Percentiles rank a stretch among this genome's conserved stretches.
phyloP scores from a whole-genome alignment of 2,329 filamentous ascomycete genomes.

The Trichophyton mentagrophytes region DNA sequence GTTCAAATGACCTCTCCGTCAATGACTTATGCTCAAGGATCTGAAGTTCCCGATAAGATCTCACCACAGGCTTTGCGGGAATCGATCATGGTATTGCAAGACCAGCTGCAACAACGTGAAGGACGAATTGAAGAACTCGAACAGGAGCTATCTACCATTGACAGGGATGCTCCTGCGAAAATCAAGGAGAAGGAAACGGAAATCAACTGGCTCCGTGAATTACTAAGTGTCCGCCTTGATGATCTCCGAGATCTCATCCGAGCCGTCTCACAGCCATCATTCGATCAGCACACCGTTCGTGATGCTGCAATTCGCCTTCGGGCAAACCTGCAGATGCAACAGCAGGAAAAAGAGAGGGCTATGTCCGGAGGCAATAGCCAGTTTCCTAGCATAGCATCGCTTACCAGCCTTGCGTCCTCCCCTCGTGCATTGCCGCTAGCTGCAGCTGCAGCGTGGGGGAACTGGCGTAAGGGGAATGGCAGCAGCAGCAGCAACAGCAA shows the following conservation, averaged over 20 bases:
- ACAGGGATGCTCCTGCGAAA: conserved; percentile 66
- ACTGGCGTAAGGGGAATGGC: conserved; percentile 64
- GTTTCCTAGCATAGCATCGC: conserved; percentile 63
- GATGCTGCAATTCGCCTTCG: conserved; percentile 87
- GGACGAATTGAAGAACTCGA: conserved; percentile 79
- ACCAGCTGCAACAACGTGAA: conserved; percentile 91
- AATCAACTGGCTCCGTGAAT: conserved; percentile 86
- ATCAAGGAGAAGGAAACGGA: conserved; percentile 87
- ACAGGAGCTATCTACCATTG: conserved; percentile 52
- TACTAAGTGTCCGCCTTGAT: conserved; percentile 77
- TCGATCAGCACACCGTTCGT: conserved; percentile 66
- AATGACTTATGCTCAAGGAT: conserved; percentile 30
- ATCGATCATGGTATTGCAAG: conserved; percentile 90
- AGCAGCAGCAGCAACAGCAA: conserved; percentile 20
- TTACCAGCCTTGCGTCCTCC: conserved; percentile 62
- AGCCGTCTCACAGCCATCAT: conserved; percentile 59
- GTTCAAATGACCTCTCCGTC: conserved; percentile 38
- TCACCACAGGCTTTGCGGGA: conserved; percentile 90
- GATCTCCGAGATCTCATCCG: conserved; percentile 87
- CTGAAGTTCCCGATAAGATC: conserved; percentile 64
- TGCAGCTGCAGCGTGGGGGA: conserved; percentile 93
- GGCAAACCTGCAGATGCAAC: conserved; percentile 94
- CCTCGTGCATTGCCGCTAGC: conserved; percentile 68
- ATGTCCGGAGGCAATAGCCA: conserved; percentile 52
- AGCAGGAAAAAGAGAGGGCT: conserved; percentile 81